Evolutionary conservation across 306 rosid genomes (phyloP), one percentile per base, ranked within the genome.

Genomic region (Dalbergia cultrata): DNA sequence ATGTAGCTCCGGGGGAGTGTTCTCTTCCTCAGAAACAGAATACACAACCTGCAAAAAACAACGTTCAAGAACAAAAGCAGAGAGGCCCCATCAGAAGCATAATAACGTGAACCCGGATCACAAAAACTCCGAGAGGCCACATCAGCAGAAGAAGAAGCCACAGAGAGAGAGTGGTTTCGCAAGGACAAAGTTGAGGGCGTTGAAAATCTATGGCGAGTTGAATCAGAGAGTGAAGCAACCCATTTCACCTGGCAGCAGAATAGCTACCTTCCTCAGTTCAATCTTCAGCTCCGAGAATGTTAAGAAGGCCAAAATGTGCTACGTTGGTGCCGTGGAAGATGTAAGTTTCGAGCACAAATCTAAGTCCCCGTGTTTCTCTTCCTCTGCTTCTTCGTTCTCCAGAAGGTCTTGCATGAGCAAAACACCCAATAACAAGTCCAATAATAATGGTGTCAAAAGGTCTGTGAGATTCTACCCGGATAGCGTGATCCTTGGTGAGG

Each of bases 251-350:
- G 88, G 93, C 16, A 83, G 92, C 13, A 79, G 89, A 53, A 88
- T 91, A 18, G 87, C 90, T 6, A 81, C 54, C 75, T 92, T 92
- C 44, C 74, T 92, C 41, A 87, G 87, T 80, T 88, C 94, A 3
- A 83, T 92, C 71, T 92, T 92, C 94, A 88, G 78, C 72, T 88
- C 92, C 0, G 86, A 89, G 37, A 92, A 83, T 16, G 91, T 85
- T 34, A 92, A 88, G 91, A 92, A 92, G 81, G 87, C 97, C 0
- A 92, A 90, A 72, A 88, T 88, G 97, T 92, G 97, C 35, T 80
- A 92, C 7, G 94, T 80, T 57, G 97, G 97, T 6, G 90, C 92
- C 1, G 94, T 72, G 3, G 89, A 92, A 79, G 92, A 92, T 67
- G 97, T 90, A 41, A 85, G 57, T 31, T 73, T 86, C 19, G 93